Evolutionary conservation across 2,329 filamentous ascomycete species (phyloP).

Genomic region (Phyllachora maydis): DNA sequence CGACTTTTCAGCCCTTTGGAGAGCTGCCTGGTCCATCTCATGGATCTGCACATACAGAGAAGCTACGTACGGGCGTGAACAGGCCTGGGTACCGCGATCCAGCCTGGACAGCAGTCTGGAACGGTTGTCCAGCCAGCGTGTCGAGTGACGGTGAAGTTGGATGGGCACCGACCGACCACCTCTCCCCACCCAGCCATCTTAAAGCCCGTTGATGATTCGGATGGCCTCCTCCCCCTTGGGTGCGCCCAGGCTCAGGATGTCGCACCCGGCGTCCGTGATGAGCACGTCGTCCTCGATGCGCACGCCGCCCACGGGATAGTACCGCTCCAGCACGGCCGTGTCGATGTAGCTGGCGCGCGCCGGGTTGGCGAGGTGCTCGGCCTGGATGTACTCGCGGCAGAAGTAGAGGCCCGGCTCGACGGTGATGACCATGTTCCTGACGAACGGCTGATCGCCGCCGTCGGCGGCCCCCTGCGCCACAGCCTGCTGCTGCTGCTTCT

Average conservation of each 20-base stretch:
- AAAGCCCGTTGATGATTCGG: slow-evolving; percentile 33
- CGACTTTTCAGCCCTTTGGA: too few relatives aligned
- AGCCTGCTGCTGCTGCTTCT: slow-evolving; percentile 17
- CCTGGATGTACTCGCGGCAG: slow-evolving; percentile 50
- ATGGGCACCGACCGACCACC: too few relatives aligned
- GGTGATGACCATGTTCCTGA: slow-evolving; percentile 50
- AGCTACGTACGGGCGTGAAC: too few relatives aligned
- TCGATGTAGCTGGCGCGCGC: slow-evolving; percentile 45
- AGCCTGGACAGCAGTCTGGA: too few relatives aligned
- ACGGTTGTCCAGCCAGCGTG: too few relatives aligned
- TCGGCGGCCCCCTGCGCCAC: too few relatives aligned
- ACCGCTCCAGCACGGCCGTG: slow-evolving; percentile 39
- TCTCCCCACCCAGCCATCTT: too few relatives aligned
- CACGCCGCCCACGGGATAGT: slow-evolving; percentile 69
- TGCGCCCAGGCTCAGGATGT: slow-evolving; percentile 66
- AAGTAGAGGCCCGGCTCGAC: slow-evolving; percentile 70
- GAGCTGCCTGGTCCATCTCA: too few relatives aligned
- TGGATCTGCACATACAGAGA: too few relatives aligned
- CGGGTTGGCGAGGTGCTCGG: slow-evolving; percentile 38
- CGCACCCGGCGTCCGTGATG: slow-evolving; percentile 56
- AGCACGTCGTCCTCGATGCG: slow-evolving; percentile 84
- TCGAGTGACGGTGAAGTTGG: too few relatives aligned
- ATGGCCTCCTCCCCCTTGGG: slow-evolving; percentile 58
- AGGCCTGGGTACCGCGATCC: too few relatives aligned
- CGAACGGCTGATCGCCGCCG: too few relatives aligned